Percentiles rank a stretch among this genome's conserved stretches.
Conservation (phyloP, 176 grass and related monocot species). For the Zoysia pacifica region DNA sequence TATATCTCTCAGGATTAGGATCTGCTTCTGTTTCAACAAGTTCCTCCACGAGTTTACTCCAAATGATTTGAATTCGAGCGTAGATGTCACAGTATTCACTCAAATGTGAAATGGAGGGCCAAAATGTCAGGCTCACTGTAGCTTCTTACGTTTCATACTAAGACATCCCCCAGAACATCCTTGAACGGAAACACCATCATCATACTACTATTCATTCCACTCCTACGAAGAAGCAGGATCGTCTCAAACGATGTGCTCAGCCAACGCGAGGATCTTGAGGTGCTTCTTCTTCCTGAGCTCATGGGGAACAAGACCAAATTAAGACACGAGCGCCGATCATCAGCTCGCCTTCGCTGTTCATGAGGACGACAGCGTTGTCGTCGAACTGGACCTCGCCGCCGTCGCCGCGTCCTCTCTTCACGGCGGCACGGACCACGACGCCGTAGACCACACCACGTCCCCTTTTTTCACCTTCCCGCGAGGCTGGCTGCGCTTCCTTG, state of each 20-base stretch:
- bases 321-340: conserved; percentile 73
- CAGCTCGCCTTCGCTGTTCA: conserved; percentile 91
- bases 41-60: no score
- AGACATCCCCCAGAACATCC: conserved; percentile 4
- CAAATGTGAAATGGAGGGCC: not conserved
- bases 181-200: not conserved
- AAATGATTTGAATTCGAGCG: no score
- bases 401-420: conserved; percentile 77
- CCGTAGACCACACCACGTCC: conserved; percentile 79
- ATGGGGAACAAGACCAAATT: conserved; percentile 68
- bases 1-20: no score
- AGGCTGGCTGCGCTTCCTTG: conserved; percentile 78
- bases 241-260: conserved; percentile 84
- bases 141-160: not conserved
- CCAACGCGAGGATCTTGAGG: conserved; percentile 88
- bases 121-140: not conserved
- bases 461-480: conserved; percentile 97
- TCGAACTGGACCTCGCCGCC: conserved; percentile 90
- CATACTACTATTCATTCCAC: not conserved
- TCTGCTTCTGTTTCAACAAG: no score
- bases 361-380: conserved; percentile 79
- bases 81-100: no score
- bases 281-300: conserved; percentile 98
- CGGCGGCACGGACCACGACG: conserved; percentile 88
- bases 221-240: not conserved